Percentiles rank a stretch among this genome's conserved stretches.
Evolutionary conservation across 163 green algal genomes (phyloP).

Genomic region (Scenedesmus sp.): DNA sequence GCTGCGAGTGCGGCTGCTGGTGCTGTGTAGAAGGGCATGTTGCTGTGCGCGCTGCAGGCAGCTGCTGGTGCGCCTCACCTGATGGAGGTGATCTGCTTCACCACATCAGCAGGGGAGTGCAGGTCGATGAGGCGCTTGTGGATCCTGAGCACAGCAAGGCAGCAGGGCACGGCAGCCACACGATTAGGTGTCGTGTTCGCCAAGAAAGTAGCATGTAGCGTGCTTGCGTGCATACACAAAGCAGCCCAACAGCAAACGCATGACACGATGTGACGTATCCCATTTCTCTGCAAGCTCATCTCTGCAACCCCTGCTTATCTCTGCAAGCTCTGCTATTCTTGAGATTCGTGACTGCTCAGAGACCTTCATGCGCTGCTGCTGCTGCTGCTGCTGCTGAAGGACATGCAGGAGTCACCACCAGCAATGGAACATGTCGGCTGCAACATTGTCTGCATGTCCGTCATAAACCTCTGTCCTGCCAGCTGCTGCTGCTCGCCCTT

Average conservation of each 20-base stretch:
- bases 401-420: neutral
- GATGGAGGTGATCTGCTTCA: conserved; percentile 99
- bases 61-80: conserved; percentile 56
- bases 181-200: neutral
- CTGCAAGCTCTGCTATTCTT: too few species aligned
- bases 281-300: too few species aligned
- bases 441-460: too few species aligned
- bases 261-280: too few species aligned
- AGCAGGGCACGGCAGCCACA: neutral
- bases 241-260: neutral
- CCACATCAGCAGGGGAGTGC: conserved; percentile 95
- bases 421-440: too few species aligned
- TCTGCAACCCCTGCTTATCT: too few species aligned
- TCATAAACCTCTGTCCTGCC: neutral
- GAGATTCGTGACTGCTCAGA: too few species aligned
- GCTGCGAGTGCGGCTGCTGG: neutral
- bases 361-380: neutral
- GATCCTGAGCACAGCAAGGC: conserved; percentile 71
- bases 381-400: neutral
- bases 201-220: too few species aligned
- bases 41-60: neutral
- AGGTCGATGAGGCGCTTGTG: conserved; percentile 99
- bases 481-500: neutral
- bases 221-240: too few species aligned
- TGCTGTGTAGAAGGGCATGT: neutral